Evolutionary conservation across 352 stramenopile species (phyloP).

Genomic region (Globisporangium ultimum): DNA sequence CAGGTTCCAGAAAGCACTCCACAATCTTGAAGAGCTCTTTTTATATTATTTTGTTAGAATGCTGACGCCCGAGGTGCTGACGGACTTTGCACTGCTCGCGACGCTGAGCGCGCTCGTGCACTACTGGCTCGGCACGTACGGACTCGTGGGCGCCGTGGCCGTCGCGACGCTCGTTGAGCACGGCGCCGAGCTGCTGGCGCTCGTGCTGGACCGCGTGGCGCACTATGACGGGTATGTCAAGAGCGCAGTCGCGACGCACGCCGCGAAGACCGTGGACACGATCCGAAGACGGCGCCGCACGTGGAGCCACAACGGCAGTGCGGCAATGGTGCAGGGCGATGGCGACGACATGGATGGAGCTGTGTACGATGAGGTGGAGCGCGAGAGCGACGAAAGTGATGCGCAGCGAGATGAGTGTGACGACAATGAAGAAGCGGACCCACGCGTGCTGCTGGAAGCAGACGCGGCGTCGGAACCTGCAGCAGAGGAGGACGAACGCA

Average conservation of each 20-base stretch:
- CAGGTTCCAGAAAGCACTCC: neutral
- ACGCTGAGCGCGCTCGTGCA: slow-evolving; percentile 58
- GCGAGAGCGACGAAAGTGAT: neutral
- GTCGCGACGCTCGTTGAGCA: slow-evolving; percentile 38
- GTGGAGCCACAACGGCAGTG: neutral
- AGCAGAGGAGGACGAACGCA: neutral
- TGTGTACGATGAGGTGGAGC: neutral
- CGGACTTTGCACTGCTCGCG: slow-evolving; percentile 56
- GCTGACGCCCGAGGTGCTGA: slow-evolving; percentile 31
- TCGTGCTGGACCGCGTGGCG: slow-evolving; percentile 1
- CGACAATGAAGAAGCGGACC: slow-evolving; percentile 4
- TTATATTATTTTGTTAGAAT: neutral
- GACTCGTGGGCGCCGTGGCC: slow-evolving; percentile 36
- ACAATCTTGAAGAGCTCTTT: neutral
- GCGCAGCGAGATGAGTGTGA: neutral
- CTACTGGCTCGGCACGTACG: slow-evolving; percentile 57
- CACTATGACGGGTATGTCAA: neutral
- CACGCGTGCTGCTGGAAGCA: slow-evolving; percentile 11
- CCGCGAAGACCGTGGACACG: neutral
- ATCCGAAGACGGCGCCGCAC: slow-evolving; percentile 3
- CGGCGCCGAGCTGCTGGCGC: slow-evolving; percentile 15
- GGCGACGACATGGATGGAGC: slow-evolving; percentile 1
- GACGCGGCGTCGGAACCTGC: neutral
- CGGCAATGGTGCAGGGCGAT: neutral
- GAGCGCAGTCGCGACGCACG: slow-evolving; percentile 6